Evolutionary conservation across 164 flowering plant genomes (phyloP).

Genomic region (Buxus sempervirens): DNA sequence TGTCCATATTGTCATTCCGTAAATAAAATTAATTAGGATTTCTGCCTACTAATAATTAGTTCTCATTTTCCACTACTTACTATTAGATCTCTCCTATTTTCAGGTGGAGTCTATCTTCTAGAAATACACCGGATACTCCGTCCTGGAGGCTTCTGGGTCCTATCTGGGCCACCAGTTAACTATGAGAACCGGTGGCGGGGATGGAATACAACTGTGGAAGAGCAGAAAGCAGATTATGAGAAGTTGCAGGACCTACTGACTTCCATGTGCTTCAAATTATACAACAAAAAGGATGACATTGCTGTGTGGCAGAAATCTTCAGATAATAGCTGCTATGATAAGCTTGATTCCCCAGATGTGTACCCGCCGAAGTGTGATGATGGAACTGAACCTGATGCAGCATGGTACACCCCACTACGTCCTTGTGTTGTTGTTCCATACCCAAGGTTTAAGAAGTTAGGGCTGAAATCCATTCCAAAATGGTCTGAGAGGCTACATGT

Average conservation of each 20-base stretch:
- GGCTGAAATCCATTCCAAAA: constrained; percentile 50
- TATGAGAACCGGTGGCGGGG: constrained; percentile 86
- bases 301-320: constrained; percentile 91
- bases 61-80: not conserved
- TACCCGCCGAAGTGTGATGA: constrained; percentile 91
- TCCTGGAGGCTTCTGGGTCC: constrained; percentile 98
- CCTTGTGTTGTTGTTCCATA: constrained; percentile 76
- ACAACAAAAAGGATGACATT: constrained; percentile 81
- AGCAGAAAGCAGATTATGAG: constrained; percentile 79
- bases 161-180: constrained; percentile 98
- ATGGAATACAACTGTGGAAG: constrained; percentile 94
- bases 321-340: constrained; percentile 57
- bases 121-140: constrained; percentile 93
- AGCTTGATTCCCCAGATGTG: constrained; percentile 43
- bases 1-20: not conserved
- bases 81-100: constrained; percentile 11
- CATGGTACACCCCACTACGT: constrained; percentile 89
- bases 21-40: not conserved
- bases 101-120: constrained; percentile 95
- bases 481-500: constrained; percentile 79
- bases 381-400: constrained; percentile 77
- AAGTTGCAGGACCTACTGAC: constrained; percentile 71
- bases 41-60: not conserved
- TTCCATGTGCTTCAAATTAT: constrained; percentile 84
- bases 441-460: constrained; percentile 42